Base-by-base conservation (phyloP, 2,329 filamentous ascomycete genomes). In the Nigrospora sphaerica region DNA sequence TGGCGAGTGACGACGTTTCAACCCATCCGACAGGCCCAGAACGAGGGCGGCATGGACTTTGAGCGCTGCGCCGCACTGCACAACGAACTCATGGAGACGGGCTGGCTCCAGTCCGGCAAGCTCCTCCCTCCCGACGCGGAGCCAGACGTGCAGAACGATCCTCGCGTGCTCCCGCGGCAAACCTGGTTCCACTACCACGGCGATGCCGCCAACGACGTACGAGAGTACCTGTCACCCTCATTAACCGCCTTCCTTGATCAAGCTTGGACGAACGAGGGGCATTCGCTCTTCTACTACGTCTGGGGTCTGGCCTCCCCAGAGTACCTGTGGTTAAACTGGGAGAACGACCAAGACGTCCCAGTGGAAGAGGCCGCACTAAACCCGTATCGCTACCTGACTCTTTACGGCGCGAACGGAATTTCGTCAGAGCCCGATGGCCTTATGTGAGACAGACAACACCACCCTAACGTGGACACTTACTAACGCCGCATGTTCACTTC, bases 51-150 rank as follows among this genome's bases (percentile, higher is more conserved):
- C 31, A 46, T 55, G 49, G 50, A 52, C 39, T 51, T 45, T 39
- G 46, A 51, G 34, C 52, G 52, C 6, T 55, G 53, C 39, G 53
- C 53, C n/a, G 44, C 47, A 40, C 31, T 55, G 23, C 52, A 55
- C 35, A 55, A 55, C 35, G 14, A 36, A 7, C 47, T 55, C 12
- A 23, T 50, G 12, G 17, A 44, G 28, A 31, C 46, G 3, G 53
- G 47, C 28, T 54, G 51, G 48, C 28, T 31, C 34, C 19, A 35
- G 19, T 32, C 41, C 9, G 41, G 41, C 12, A 37, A 38, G 42
- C 33, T 32, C 6, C 34, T 39, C 2, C 14, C 23, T 9, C 14
- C 19, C 42, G 23, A 32, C 33, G 33, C 17, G 18, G 32, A 18
- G 12, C 18, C 13, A 12, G 12, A 44, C 33, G 12, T 13, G 12